A percentile compares a stretch with the other conserved stretches of the same genome.
Conservation (phyloP, 345 rosid genomes). For the Litchi chinensis region DNA sequence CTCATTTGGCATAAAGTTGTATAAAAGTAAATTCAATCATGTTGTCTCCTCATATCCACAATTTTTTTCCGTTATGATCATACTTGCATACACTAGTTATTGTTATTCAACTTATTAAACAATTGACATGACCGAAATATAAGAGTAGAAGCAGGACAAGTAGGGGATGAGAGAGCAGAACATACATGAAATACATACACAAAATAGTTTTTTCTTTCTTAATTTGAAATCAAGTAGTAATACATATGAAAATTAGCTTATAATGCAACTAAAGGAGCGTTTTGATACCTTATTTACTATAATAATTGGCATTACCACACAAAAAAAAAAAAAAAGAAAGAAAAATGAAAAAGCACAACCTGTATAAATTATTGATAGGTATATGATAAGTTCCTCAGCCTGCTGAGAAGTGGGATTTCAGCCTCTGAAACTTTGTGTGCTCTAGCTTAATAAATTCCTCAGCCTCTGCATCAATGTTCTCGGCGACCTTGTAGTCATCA, state of each 20-base stretch:
- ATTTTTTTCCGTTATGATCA: no score
- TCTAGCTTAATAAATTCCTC: conserved; percentile 59
- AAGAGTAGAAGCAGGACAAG: not conserved
- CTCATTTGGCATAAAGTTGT: not conserved
- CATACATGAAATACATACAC: not conserved
- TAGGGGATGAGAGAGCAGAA: not conserved
- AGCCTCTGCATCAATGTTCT: conserved; percentile 60
- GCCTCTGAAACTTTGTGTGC: conserved; percentile 45
- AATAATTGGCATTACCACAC: not conserved
- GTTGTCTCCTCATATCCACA: not conserved
- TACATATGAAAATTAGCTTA: not conserved
- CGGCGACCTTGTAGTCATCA: not conserved
- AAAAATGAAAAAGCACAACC: no score
- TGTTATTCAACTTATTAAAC: no score
- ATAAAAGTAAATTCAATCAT: not conserved
- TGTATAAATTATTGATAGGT: not conserved
- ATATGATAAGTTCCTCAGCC: conserved; percentile 1
- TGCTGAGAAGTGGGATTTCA: not conserved
- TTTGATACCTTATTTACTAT: not conserved
- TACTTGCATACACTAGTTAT: no score
- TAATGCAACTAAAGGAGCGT: not conserved
- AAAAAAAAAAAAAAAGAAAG: not conserved
- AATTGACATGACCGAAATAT: not conserved
- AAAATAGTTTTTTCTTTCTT: not conserved
- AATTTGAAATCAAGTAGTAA: not conserved